These are phyloP conservation scores for Cercospora sojina DNA, from an alignment of 2,329 filamentous ascomycete genomes.

Conservation along the genomic window DNA sequence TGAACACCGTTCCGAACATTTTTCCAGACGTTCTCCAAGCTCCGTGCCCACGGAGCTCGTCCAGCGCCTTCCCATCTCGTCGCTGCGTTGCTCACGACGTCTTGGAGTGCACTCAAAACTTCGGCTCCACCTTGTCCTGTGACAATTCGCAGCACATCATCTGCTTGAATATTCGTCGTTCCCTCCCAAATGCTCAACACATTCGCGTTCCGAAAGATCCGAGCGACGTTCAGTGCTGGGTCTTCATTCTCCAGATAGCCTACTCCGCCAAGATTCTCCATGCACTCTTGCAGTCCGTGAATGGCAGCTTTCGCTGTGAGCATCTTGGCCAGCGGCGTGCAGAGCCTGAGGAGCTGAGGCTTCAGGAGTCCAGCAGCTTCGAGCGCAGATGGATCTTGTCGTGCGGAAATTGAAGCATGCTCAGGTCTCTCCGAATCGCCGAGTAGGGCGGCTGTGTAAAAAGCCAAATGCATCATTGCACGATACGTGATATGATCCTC, in stretches of 20 bases:
- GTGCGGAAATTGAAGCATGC: not conserved
- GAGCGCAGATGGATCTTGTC: not conserved
- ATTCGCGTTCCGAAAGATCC: constrained; percentile 63
- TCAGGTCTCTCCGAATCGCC: constrained; percentile 54
- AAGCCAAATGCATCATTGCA: constrained; percentile 1
- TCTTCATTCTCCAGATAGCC: constrained; percentile 64
- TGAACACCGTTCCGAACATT: not conserved
- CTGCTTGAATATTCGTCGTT: constrained; percentile 68
- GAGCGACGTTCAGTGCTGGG: constrained; percentile 64
- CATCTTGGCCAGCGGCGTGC: constrained; percentile 62
- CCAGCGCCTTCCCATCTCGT: not conserved
- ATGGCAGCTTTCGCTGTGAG: constrained; percentile 55
- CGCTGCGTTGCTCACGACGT: not conserved
- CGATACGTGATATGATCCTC: constrained; percentile 33
- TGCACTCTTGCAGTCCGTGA: constrained; percentile 55
- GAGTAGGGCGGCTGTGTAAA: constrained; percentile 44
- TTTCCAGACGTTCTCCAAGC: not conserved
- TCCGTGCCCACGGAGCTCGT: not conserved
- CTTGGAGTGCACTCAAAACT: not conserved
- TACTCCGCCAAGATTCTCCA: constrained; percentile 66
- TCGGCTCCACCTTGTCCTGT: constrained; percentile 13
- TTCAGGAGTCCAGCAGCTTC: not conserved
- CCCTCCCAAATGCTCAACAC: constrained; percentile 71
- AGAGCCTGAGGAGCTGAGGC: constrained; percentile 53
- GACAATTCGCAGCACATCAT: constrained; percentile 49